phyloP scores from a whole-genome alignment of 352 stramenopile species.

The Phytophthora melonis region DNA sequence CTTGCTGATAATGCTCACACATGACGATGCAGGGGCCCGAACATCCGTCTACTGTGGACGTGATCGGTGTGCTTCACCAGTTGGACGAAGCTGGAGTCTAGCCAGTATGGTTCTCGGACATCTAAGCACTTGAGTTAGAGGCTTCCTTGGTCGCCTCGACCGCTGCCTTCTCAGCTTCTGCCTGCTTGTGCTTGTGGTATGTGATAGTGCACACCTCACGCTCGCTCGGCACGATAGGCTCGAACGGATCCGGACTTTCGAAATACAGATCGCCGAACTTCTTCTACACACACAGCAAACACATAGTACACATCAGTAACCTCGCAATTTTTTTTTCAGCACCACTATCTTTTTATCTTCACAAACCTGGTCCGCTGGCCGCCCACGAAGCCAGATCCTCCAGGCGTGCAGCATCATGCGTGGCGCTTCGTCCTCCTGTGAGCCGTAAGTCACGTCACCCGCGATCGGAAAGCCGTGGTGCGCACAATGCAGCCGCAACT shows the following conservation, averaged over 20 bases:
- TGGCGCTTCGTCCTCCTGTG: conserved; percentile 61
- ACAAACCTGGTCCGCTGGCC: conserved; percentile 49
- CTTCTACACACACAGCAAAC: conserved; percentile 33
- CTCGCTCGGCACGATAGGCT: conserved; percentile 60
- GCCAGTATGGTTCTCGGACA: not conserved
- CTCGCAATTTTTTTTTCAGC: not conserved
- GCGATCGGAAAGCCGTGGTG: conserved; percentile 82
- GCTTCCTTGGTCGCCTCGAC: conserved; percentile 9
- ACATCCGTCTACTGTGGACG: conserved; percentile 67
- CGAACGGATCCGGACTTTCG: conserved; percentile 73
- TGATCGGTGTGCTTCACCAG: conserved; percentile 63
- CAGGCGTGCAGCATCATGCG: conserved; percentile 91
- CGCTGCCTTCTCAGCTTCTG: conserved; percentile 6
- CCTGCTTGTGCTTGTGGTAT: conserved; percentile 45
- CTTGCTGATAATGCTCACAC: not conserved
- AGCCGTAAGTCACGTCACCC: conserved; percentile 81
- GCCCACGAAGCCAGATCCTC: conserved; percentile 76
- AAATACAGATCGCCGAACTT: conserved; percentile 77
- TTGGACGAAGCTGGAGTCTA: conserved; percentile 58
- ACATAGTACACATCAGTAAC: not conserved
- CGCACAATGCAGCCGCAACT: conserved; percentile 83
- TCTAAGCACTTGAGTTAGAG: conserved; percentile 2
- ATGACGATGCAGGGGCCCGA: conserved; percentile 46
- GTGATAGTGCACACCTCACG: conserved; percentile 75
- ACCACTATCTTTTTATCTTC: not conserved